phyloP scores from a whole-genome alignment of 768 basidiomycete genomes.

The Lyophyllum shimeji region DNA sequence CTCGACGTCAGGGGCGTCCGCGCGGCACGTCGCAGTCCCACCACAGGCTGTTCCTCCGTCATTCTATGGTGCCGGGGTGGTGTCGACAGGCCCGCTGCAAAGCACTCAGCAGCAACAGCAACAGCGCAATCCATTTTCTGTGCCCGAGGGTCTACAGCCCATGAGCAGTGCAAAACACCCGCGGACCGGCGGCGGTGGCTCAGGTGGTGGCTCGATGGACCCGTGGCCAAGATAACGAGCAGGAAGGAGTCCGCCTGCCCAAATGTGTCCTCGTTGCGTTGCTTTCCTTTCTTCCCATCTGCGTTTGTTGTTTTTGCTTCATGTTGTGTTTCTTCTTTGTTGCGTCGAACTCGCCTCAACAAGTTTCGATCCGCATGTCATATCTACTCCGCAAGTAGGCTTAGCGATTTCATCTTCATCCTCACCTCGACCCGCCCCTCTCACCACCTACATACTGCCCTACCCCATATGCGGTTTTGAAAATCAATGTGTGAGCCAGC shows the following conservation, averaged over 20 bases:
- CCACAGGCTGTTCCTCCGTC: slow-evolving; percentile 57
- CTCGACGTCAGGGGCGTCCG: slow-evolving; percentile 31
- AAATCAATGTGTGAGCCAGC: slow-evolving; percentile 21
- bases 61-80: slow-evolving; percentile 69
- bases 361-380: neutral
- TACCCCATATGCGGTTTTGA: slow-evolving; percentile 6
- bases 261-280: slow-evolving; percentile 1
- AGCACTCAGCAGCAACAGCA: slow-evolving; percentile 25
- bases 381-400: slow-evolving; percentile 5
- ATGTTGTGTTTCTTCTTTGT: slow-evolving; percentile 4
- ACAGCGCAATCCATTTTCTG: slow-evolving; percentile 43
- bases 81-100: slow-evolving; percentile 43
- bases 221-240: slow-evolving; percentile 66
- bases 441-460: neutral
- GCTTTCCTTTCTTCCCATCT: slow-evolving; percentile 2
- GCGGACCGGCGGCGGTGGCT: slow-evolving; percentile 52
- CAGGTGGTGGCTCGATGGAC: slow-evolving; percentile 44
- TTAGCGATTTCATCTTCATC: neutral
- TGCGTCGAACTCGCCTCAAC: slow-evolving; percentile 3
- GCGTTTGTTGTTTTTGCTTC: neutral
- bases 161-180: slow-evolving; percentile 49
- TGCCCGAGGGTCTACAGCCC: slow-evolving; percentile 38
- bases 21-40: slow-evolving; percentile 49
- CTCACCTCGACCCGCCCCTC: neutral
- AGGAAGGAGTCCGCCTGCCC: neutral